Evolutionary conservation across 306 rosid species (phyloP), one percentile per base, ranked within the genome.

Genomic region (Quercus mongolica): DNA sequence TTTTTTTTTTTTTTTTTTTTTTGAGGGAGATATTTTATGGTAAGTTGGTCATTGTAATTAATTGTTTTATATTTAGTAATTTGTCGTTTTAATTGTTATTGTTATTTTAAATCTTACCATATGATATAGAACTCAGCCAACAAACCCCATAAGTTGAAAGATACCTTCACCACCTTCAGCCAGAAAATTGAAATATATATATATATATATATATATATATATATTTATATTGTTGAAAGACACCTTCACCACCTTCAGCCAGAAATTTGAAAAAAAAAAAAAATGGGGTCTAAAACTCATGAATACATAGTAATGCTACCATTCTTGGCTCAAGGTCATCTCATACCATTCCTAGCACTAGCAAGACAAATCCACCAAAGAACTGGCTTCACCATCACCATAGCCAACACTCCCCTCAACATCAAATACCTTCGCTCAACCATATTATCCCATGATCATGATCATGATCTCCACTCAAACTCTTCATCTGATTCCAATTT

Each of bases 271-370:
- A 1, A 31, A 31, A 17, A 4, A 67, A 5, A 17, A 67, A 8
- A 6, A 5, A 17, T 83, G 84, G 78, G 56, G 1, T 28, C 73
- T 13, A 2, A 19, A 49, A 10, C 17, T n/a, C 30, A 31, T 58
- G 79, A 82, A 0, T 89, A 85, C 72, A 85, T 94, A 0, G 88
- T 94, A 13, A 90, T 94, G 98, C 73, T 74, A 7, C 98, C 95
- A 4, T 90, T 84, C 86, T 77, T 91, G 88, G 98, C 91, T 26
- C 92, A 89, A 3, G 98, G 98, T 8, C 98, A 94, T 84, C 83
- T 88, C 51, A 91, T 87, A 14, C 98, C 97, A 31, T 94, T 87
- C 76, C 73, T 94, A 0, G 86, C 83, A 35, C 81, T 91, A 4
- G 95, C 95, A 64, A 88, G 83, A 4, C 77, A 76, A 78, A 86